A percentile compares a stretch with the other conserved stretches of the same genome.
These are phyloP conservation scores for Salmacisia buchloeana DNA, from an alignment of 1,284 basidiomycete genomes.

Conservation along the genomic window DNA sequence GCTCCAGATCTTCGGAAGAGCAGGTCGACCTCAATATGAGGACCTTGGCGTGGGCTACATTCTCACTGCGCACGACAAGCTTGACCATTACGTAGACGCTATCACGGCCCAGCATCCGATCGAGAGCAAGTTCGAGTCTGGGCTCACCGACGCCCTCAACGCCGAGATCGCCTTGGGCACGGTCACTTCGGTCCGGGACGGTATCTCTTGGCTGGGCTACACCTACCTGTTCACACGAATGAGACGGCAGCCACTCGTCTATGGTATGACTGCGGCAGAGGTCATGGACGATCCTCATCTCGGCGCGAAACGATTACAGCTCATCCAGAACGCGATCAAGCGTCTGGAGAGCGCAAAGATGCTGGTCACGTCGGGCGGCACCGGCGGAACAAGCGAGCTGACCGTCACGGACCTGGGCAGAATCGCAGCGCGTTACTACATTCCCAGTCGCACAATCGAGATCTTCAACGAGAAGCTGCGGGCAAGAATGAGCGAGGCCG, in stretches of 20 bases:
- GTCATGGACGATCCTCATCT: conserved; percentile 72
- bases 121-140: conserved; percentile 79
- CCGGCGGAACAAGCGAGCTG: conserved; percentile 57
- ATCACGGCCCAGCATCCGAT: conserved; percentile 88
- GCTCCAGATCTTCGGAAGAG: conserved; percentile 90
- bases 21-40: conserved; percentile 92
- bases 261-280: conserved; percentile 73
- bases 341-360: conserved; percentile 72
- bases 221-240: conserved; percentile 96
- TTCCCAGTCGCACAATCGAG: conserved; percentile 78
- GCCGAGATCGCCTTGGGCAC: conserved; percentile 94
- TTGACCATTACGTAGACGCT: conserved; percentile 83
- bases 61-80: conserved; percentile 86
- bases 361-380: conserved; percentile 68
- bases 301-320: conserved; percentile 66
- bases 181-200: conserved; percentile 79
- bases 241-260: conserved; percentile 83
- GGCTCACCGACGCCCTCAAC: conserved; percentile 87
- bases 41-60: conserved; percentile 94
- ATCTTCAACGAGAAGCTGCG: conserved; percentile 80
- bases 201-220: conserved; percentile 91
- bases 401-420: conserved; percentile 79
- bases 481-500: conserved; percentile 85
- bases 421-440: conserved; percentile 95
- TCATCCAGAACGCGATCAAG: conserved; percentile 68